Conservation (phyloP, 2,329 filamentous ascomycete genomes). For the Apiospora rasikravindrae region DNA sequence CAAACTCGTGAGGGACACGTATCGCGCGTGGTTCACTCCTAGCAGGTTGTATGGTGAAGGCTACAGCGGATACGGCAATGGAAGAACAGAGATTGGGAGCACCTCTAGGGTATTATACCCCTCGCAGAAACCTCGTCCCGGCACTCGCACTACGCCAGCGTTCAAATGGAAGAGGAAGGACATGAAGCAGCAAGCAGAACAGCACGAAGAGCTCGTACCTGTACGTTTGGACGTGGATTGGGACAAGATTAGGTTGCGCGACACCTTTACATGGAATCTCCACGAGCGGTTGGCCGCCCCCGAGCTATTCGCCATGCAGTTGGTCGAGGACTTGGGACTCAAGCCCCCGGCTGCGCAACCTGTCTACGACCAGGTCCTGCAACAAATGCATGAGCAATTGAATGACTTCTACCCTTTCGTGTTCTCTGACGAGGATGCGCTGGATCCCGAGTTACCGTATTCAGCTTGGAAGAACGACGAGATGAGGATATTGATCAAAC, state of each 20-base stretch:
- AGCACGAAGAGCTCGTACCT: constrained; percentile 89
- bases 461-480: constrained; percentile 98
- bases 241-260: constrained; percentile 93
- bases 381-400: constrained; percentile 86
- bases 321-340: constrained; percentile 88
- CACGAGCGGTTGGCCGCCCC: constrained; percentile 84
- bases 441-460: constrained; percentile 90
- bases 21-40: constrained; percentile 60
- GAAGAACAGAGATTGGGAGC: constrained; percentile 73
- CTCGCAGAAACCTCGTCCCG: constrained; percentile 73
- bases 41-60: constrained; percentile 71
- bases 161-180: constrained; percentile 81
- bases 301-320: constrained; percentile 84
- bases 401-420: constrained; percentile 93
- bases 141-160: constrained; percentile 74
- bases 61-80: constrained; percentile 89
- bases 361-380: constrained; percentile 63
- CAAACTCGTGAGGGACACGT: constrained; percentile 61
- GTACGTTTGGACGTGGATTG: constrained; percentile 91
- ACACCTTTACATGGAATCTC: constrained; percentile 98
- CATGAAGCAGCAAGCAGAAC: constrained; percentile 83
- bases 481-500: constrained; percentile 93
- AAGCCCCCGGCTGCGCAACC: constrained; percentile 73
- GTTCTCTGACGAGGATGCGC: constrained; percentile 84
- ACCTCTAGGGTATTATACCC: constrained; percentile 81